A percentile compares a stretch with the other conserved stretches of the same genome.
Conservation (phyloP, 202 grass and related monocot genomes). For the Cymbopogon flexuosus region DNA sequence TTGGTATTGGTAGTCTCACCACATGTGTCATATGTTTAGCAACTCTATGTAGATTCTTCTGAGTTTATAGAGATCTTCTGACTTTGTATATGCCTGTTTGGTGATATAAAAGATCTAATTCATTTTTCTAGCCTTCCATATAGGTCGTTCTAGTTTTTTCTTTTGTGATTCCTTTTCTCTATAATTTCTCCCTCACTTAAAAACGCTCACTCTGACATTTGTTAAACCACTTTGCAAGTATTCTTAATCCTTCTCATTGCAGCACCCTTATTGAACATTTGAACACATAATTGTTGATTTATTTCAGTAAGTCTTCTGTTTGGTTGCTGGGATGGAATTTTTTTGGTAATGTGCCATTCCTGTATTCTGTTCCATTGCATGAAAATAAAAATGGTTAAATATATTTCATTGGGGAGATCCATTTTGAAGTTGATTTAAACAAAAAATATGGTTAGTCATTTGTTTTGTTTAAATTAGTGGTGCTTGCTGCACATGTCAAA, state of each 20-base stretch:
- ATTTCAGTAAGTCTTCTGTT: neutral
- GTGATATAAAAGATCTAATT: neutral
- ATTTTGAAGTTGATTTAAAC: neutral
- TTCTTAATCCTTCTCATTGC: neutral
- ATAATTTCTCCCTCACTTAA: neutral
- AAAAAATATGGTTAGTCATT: neutral
- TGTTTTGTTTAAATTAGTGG: neutral
- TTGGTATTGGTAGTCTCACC: neutral
- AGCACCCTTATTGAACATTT: neutral
- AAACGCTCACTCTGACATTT: neutral
- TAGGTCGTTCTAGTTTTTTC: neutral
- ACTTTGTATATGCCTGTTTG: neutral
- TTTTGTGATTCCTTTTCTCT: neutral
- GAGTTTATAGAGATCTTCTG: neutral
- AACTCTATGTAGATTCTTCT: conserved; percentile 20
- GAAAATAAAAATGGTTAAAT: neutral
- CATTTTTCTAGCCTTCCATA: neutral
- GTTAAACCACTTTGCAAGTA: neutral
- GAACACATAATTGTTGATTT: neutral
- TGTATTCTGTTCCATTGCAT: neutral
- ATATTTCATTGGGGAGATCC: neutral
- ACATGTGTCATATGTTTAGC: neutral
- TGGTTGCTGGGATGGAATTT: neutral
- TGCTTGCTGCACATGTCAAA: neutral
- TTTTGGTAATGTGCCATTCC: neutral